Percentiles rank a stretch among this genome's conserved stretches.
Conservation (phyloP, 306 rosid species). For the Quercus rubra region DNA sequence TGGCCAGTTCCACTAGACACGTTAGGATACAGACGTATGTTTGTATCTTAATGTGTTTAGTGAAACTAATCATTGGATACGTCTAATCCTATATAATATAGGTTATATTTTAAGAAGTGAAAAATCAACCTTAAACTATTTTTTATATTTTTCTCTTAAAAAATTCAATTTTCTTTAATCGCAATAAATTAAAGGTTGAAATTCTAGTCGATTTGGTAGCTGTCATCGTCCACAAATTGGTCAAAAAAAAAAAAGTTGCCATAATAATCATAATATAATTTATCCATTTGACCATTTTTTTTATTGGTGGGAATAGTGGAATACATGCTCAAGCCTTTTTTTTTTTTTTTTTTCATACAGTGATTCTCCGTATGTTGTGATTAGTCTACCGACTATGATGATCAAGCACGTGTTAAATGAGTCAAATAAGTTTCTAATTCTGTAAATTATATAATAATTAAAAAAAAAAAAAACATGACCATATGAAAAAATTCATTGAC, state of each 20-base stretch:
- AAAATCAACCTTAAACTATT: too few relatives aligned
- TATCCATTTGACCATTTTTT: neutral
- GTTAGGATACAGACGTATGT: fast-evolving
- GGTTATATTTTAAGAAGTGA: too few relatives aligned
- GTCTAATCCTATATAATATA: too few relatives aligned
- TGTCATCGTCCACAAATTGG: too few relatives aligned
- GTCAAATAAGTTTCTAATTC: neutral
- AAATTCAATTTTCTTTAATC: too few relatives aligned
- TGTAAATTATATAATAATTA: too few relatives aligned
- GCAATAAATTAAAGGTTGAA: neutral
- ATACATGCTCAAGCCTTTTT: neutral
- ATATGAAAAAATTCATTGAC: neutral
- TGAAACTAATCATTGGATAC: too few relatives aligned
- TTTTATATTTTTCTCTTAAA: too few relatives aligned
- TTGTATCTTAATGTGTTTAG: fast-evolving
- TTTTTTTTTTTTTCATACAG: neutral
- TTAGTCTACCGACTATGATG: neutral
- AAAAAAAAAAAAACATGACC: neutral
- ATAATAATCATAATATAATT: too few relatives aligned
- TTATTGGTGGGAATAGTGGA: neutral
- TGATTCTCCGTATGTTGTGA: neutral
- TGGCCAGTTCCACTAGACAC: too few relatives aligned
- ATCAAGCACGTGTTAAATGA: neutral
- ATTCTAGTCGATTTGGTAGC: neutral
- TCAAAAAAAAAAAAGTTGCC: neutral